Base-by-base conservation (phyloP, 2,329 filamentous ascomycete genomes). In the Pestalotiopsis sp. region DNA sequence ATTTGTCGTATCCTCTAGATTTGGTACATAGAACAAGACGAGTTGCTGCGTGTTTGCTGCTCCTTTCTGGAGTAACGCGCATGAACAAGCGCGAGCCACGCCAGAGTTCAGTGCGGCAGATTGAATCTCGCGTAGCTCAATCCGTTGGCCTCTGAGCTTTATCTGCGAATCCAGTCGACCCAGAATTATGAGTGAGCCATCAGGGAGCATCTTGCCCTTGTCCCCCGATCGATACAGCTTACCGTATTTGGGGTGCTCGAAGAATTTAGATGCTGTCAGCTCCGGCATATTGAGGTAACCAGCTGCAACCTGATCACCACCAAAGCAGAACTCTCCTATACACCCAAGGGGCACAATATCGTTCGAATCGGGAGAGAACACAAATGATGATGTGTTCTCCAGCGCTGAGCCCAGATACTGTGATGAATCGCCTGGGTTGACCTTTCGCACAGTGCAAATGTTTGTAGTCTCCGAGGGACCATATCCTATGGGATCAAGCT, bases 381-480 rank as follows among this genome's bases (percentile, higher is more conserved):
- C 88, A 68, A 94, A 88, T 0, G 88, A 85, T 0, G 93, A 96
- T 0, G 92, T 97, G 69, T 95, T 97, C 10, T 84, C 80, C 35
- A 97, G 88, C 0, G 89, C 86, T 68, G 83, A 85, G 0, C 94
- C 94, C n/a, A 97, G 89, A 72, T 94, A 94, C 69, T 90, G 90
- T 64, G 92, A 87, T 22, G 85, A 80, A 73, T 94, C 88, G 0
- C 81, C 79, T 0, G 73, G 71, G 0, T 81, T 78, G 75, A 95
- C 89, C 52, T 85, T 83, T 68, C 90, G 90, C 9, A 95, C 86
- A 0, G 92, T 94, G 78, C 93, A 97, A 22, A 97, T 94, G 71
- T 97, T 97, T 1, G 93, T 97, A 0, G 92, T 94, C 77, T 97
- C 94, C 0, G 92, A 93, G 0, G 94, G 93, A 0, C 93, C 93